Evolutionary conservation across 164 flowering plant genomes (phyloP).

Genomic region (Dillenia suffruticosa): DNA sequence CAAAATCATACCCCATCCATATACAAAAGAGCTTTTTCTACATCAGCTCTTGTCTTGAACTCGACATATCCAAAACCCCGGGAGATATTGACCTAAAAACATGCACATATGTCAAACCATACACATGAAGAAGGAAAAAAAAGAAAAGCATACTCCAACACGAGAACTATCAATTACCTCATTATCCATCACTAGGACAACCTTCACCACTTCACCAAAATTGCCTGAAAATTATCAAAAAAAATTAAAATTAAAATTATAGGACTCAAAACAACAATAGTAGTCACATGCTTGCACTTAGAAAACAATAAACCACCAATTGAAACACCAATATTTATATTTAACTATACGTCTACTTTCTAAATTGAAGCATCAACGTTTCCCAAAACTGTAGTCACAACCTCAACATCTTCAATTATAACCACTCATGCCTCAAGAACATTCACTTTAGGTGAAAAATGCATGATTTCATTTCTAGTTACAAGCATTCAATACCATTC

Average conservation of each 20-base stretch:
- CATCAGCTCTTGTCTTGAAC: slow-evolving; percentile 82
- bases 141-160: background rate
- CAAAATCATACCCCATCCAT: slow-evolving; percentile 86
- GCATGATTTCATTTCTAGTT: no score
- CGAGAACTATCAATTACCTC: slow-evolving; percentile 32
- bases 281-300: no score
- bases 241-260: background rate
- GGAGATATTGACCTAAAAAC: slow-evolving; percentile 80
- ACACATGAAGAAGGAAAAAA: background rate
- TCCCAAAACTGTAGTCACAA: no score
- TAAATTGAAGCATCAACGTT: no score
- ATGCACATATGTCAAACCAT: background rate
- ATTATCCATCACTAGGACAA: slow-evolving; percentile 77
- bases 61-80: slow-evolving; percentile 92
- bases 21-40: slow-evolving; percentile 80
- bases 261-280: background rate
- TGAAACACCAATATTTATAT: no score
- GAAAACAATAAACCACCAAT: no score
- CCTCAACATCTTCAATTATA: no score
- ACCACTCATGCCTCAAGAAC: no score
- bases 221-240: slow-evolving; percentile 43
- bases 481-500: no score
- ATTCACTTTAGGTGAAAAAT: no score
- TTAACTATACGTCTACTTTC: no score
- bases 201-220: slow-evolving; percentile 88